Conservation (phyloP, 78 protist genomes). For the Ministeria vibrans region DNA sequence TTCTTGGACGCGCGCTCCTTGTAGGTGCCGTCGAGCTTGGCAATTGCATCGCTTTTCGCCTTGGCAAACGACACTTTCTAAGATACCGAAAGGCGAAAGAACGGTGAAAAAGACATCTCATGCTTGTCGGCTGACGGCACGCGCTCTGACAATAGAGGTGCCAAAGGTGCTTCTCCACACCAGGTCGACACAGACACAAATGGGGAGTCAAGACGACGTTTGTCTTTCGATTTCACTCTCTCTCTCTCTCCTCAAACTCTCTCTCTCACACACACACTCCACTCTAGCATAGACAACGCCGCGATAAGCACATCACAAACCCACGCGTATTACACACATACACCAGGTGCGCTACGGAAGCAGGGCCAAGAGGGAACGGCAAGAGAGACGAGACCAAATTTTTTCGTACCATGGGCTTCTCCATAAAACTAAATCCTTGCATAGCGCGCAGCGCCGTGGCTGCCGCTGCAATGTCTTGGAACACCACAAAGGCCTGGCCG, state of each 20-base stretch:
- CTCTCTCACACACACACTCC: neutral
- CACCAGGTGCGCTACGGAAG: neutral
- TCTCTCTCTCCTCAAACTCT: neutral
- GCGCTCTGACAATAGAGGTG: neutral
- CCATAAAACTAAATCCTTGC: slow-evolving; percentile 80
- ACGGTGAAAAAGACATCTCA: too few relatives aligned
- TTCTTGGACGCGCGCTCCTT: neutral
- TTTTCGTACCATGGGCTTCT: slow-evolving; percentile 61
- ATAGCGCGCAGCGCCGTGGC: slow-evolving; percentile 61
- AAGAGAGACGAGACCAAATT: neutral
- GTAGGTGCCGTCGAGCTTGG: neutral
- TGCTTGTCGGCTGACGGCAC: too few relatives aligned
- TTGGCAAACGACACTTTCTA: neutral
- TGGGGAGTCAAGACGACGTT: neutral
- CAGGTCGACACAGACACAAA: neutral
- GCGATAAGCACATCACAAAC: slow-evolving; percentile 2
- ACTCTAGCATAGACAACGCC: neutral
- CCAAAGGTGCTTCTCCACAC: neutral
- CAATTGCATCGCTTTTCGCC: neutral
- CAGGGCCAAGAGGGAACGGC: too few relatives aligned
- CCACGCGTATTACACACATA: neutral
- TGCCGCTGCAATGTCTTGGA: slow-evolving; percentile 72
- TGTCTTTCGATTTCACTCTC: neutral
- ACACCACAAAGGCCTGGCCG: slow-evolving; percentile 95
- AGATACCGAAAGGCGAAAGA: too few relatives aligned